phyloP scores from a whole-genome alignment of 164 flowering plant genomes.

The Macadamia tetraphylla region DNA sequence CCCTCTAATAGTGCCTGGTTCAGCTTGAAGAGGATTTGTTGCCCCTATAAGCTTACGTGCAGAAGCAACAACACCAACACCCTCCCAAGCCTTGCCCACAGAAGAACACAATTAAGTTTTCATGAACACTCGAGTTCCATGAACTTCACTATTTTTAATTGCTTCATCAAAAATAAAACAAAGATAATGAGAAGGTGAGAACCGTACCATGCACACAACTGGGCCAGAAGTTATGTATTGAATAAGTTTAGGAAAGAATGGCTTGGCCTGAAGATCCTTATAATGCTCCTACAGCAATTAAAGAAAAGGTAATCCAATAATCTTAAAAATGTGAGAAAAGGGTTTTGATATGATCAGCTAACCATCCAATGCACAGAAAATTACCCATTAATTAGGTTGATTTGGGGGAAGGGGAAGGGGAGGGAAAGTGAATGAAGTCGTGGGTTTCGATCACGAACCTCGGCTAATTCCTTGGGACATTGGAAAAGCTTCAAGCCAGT shows the following conservation, averaged over 20 bases:
- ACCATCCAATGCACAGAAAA: constrained; percentile 1
- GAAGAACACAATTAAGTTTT: background rate
- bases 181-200: background rate
- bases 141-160: background rate
- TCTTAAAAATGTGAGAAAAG: background rate
- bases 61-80: constrained; percentile 92
- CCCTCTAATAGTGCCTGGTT: constrained; percentile 88
- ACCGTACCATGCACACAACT: background rate
- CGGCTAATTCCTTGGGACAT: constrained; percentile 83
- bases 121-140: background rate
- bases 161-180: background rate
- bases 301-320: background rate
- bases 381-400: too few relatives aligned
- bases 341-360: background rate
- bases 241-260: constrained; percentile 84
- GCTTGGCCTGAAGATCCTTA: constrained; percentile 73
- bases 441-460: constrained; percentile 48
- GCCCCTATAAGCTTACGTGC: constrained; percentile 91
- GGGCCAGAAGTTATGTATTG: constrained; percentile 34
- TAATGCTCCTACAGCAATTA: constrained; percentile 73
- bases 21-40: constrained; percentile 94
- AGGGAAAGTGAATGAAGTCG: background rate
- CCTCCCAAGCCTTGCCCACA: constrained; percentile 86
- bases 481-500: constrained; percentile 91
- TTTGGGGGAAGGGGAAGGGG: background rate